A percentile compares a stretch with the other conserved stretches of the same genome.
Evolutionary conservation across 2,329 filamentous ascomycete genomes (phyloP).

Genomic region (Coniochaeta hoffmannii): DNA sequence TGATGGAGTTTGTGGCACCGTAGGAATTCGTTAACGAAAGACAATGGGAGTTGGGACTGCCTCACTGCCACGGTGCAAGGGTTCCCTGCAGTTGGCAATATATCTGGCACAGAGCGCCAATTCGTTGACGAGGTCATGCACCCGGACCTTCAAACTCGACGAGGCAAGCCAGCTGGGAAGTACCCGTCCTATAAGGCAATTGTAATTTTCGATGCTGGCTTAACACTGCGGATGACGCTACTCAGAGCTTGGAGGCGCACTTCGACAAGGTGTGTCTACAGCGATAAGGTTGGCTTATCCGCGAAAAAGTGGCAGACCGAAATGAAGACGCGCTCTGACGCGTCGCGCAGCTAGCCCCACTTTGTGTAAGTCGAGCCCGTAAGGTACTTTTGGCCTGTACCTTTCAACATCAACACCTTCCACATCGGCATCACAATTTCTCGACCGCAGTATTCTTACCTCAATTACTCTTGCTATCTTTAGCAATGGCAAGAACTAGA

Average conservation of each 20-base stretch:
- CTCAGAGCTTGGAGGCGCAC: not conserved
- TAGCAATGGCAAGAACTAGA: conserved; percentile 42
- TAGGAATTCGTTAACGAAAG: no score
- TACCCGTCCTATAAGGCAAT: no score
- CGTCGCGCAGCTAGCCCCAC: not conserved
- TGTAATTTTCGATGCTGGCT: conserved; percentile 2
- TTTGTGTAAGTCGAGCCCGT: not conserved
- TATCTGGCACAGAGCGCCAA: conserved; percentile 16
- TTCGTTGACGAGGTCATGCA: conserved; percentile 11
- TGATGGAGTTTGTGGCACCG: no score
- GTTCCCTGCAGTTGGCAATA: conserved; percentile 21
- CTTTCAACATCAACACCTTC: not conserved
- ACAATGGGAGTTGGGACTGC: not conserved
- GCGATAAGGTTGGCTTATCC: conserved; percentile 1
- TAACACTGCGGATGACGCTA: not conserved
- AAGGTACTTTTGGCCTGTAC: not conserved
- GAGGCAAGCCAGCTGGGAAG: not conserved
- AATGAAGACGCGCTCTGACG: not conserved
- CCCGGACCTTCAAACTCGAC: conserved; percentile 5
- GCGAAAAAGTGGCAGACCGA: not conserved
- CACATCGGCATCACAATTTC: not conserved
- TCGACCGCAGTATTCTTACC: not conserved
- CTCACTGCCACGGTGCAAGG: conserved; percentile 6
- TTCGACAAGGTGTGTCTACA: conserved; percentile 1
- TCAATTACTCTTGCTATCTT: not conserved